These are phyloP conservation scores for Fusarium sp. DNA, from an alignment of 2,329 filamentous ascomycete genomes.

Conservation along the genomic window DNA sequence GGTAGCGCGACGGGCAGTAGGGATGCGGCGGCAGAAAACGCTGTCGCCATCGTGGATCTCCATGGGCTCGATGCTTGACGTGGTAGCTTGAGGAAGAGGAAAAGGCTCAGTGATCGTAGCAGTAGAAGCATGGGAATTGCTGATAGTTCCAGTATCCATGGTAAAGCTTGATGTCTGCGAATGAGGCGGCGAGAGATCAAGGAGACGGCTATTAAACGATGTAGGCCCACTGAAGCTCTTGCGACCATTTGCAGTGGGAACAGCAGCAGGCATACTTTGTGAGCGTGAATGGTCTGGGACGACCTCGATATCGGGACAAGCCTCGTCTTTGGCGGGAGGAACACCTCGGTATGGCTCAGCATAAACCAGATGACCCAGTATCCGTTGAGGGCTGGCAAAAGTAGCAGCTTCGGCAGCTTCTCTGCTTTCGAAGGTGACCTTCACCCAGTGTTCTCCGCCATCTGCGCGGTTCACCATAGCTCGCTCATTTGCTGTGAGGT, in stretches of 20 bases:
- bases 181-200: conserved; percentile 56
- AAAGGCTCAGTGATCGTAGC: conserved; percentile 57
- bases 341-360: conserved; percentile 77
- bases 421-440: conserved; percentile 81
- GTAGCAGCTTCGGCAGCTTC: conserved; percentile 77
- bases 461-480: conserved; percentile 83
- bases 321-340: conserved; percentile 72
- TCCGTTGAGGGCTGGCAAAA: conserved; percentile 76
- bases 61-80: conserved; percentile 45
- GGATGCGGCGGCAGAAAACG: conserved; percentile 71
- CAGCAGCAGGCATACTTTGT: conserved; percentile 52
- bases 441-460: conserved; percentile 92
- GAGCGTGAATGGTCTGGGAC: conserved; percentile 49
- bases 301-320: conserved; percentile 66
- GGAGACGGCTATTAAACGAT: conserved; percentile 53
- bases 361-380: conserved; percentile 76
- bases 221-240: conserved; percentile 49
- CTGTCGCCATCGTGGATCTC: conserved; percentile 52
- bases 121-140: conserved; percentile 57
- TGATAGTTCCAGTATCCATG: conserved; percentile 67
- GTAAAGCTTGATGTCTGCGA: conserved; percentile 67
- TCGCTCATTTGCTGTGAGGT: conserved; percentile 78
- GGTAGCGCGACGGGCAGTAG: conserved; percentile 72
- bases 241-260: conserved; percentile 44
- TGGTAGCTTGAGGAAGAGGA: conserved; percentile 28